Evolutionary conservation across 2,329 filamentous ascomycete genomes (phyloP).

Genomic region (Aspergillus sp.): DNA sequence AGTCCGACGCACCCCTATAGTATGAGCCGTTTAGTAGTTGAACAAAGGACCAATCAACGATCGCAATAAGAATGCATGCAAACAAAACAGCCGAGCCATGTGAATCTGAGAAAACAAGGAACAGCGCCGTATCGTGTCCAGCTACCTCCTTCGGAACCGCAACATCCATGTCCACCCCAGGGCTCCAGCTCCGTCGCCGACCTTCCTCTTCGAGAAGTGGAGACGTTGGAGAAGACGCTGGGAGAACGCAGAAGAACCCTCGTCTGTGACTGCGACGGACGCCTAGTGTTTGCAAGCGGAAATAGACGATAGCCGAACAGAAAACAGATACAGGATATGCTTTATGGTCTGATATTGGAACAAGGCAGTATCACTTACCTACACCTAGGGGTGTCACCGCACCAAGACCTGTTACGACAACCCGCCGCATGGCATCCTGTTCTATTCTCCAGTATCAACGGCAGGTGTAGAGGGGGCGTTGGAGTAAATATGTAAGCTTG

Average conservation of each 20-base stretch:
- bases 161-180: too few relatives aligned
- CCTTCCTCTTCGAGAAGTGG: conserved; percentile 37
- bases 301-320: background rate
- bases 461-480: background rate
- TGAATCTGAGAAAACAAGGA: background rate
- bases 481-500: background rate
- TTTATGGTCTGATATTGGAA: background rate
- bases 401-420: conserved; percentile 81
- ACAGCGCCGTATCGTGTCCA: conserved; percentile 11
- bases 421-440: conserved; percentile 53
- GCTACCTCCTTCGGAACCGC: conserved; percentile 18
- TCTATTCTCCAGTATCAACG: background rate
- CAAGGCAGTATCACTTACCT: conserved; percentile 46
- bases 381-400: conserved; percentile 82
- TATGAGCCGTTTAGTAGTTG: conserved; percentile 7
- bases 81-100: background rate
- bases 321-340: background rate
- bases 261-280: background rate
- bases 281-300: background rate
- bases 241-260: conserved; percentile 4
- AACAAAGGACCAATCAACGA: background rate
- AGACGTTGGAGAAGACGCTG: conserved; percentile 18
- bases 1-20: conserved; percentile 64
- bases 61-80: background rate
- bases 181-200: conserved; percentile 21